Evolutionary conservation across 192 early-diverging fungal genomes (phyloP).

Genomic region (Coemansia sp.): DNA sequence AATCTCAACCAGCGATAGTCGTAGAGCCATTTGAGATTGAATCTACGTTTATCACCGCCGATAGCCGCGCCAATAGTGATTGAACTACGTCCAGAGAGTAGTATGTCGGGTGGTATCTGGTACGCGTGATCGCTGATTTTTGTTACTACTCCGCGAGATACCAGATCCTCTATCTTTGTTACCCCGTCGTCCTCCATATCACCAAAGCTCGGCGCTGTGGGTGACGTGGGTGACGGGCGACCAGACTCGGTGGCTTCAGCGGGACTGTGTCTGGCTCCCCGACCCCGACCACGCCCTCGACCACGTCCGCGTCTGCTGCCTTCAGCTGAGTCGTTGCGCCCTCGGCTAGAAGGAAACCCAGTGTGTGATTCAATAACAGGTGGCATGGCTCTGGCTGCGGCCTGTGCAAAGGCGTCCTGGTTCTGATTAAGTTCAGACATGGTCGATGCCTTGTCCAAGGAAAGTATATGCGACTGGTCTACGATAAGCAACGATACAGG

Average conservation of each 20-base stretch:
- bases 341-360: not conserved
- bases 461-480: constrained; percentile 19
- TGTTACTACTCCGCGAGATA: constrained; percentile 27
- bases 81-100: constrained; percentile 32
- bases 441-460: not conserved
- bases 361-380: not conserved
- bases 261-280: constrained; percentile 12
- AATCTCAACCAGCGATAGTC: constrained; percentile 55
- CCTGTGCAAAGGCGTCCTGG: not conserved
- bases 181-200: constrained; percentile 17
- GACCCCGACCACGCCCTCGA: constrained; percentile 17
- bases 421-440: constrained; percentile 2
- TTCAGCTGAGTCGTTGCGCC: not conserved
- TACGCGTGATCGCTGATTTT: not conserved
- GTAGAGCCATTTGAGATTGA: constrained; percentile 55
- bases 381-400: constrained; percentile 11
- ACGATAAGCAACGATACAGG: constrained; percentile 34
- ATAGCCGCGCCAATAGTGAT: constrained; percentile 51
- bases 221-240: not conserved
- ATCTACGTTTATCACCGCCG: constrained; percentile 50
- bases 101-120: constrained; percentile 23
- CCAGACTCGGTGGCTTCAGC: not conserved
- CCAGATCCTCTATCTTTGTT: constrained; percentile 41
- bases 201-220: not conserved
- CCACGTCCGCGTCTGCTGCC: constrained; percentile 29